These are phyloP conservation scores for Metarhizium album DNA, from an alignment of 2,329 filamentous ascomycete species.

Conservation along the genomic window DNA sequence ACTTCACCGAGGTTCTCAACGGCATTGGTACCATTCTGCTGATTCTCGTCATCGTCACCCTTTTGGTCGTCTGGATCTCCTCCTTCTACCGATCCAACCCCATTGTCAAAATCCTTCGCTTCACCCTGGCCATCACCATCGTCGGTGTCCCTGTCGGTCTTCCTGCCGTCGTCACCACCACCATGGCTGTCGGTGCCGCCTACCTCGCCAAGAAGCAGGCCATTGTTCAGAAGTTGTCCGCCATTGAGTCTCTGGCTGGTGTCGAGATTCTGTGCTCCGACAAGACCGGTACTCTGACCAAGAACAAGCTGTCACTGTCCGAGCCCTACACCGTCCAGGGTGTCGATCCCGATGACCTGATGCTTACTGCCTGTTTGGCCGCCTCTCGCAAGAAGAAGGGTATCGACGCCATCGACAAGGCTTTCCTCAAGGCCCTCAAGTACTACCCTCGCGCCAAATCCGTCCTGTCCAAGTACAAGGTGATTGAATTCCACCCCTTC, in stretches of 20 bases:
- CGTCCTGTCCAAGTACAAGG: constrained; percentile 73
- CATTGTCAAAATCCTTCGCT: constrained; percentile 70
- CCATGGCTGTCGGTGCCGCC: constrained; percentile 86
- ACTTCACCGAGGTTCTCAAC: constrained; percentile 87
- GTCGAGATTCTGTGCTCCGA: constrained; percentile 86
- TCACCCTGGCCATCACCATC: constrained; percentile 81
- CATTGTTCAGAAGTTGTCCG: constrained; percentile 85
- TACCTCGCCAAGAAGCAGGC: constrained; percentile 89
- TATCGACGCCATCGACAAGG: constrained; percentile 91
- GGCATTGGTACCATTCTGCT: constrained; percentile 74
- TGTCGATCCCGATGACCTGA: constrained; percentile 77
- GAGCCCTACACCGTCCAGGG: constrained; percentile 77
- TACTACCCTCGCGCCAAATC: constrained; percentile 75
- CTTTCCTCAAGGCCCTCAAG: constrained; percentile 77
- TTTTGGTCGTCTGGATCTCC: constrained; percentile 74
- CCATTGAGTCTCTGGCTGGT: constrained; percentile 84
- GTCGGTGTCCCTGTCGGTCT: constrained; percentile 90
- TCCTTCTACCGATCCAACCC: constrained; percentile 79
- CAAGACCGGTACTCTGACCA: constrained; percentile 80
- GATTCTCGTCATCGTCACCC: constrained; percentile 67
- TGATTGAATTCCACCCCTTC: constrained; percentile 77
- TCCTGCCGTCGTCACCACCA: constrained; percentile 85
- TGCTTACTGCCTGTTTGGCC: constrained; percentile 83
- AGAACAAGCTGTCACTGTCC: constrained; percentile 83
- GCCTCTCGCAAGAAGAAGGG: constrained; percentile 92